phyloP scores from a whole-genome alignment of 768 basidiomycete genomes.

The Russula dissimulans region DNA sequence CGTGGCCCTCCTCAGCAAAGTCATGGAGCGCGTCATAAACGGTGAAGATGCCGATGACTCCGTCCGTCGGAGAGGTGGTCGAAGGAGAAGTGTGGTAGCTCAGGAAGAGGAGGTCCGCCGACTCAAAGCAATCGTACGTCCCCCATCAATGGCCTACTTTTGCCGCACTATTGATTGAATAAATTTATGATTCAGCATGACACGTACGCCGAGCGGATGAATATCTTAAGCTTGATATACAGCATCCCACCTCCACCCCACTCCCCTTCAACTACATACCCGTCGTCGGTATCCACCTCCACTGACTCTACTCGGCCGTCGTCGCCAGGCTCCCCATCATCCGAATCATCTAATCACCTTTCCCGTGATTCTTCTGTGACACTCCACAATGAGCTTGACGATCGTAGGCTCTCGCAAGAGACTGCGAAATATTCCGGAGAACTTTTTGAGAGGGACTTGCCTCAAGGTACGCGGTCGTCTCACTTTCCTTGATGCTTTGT shows the following conservation, averaged over 20 bases:
- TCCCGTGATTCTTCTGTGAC: conserved; percentile 25
- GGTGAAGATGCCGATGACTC: conserved; percentile 74
- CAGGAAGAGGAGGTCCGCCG: conserved; percentile 85
- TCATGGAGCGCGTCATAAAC: conserved; percentile 84
- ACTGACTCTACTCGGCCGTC: conserved; percentile 44
- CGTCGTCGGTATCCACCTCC: conserved; percentile 35
- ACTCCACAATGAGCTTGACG: conserved; percentile 18
- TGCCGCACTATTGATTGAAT: background rate
- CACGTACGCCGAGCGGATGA: conserved; percentile 91
- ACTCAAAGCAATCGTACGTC: conserved; percentile 81
- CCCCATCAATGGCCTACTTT: background rate
- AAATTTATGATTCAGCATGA: conserved; percentile 54
- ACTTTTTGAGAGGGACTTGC: conserved; percentile 2
- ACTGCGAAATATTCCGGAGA: conserved; percentile 21
- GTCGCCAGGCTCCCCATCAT: conserved; percentile 44
- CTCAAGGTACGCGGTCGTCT: conserved; percentile 6
- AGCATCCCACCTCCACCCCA: conserved; percentile 72
- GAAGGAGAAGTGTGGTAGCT: conserved; percentile 74
- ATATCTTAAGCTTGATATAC: conserved; percentile 83
- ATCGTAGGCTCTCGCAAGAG: conserved; percentile 18
- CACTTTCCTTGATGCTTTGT: background rate
- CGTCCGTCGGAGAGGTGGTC: conserved; percentile 44
- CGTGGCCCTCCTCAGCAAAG: conserved; percentile 79
- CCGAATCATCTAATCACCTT: conserved; percentile 38
- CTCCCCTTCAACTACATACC: conserved; percentile 45